Evolutionary conservation across 129 eudicot species (phyloP).

Genomic region (Calendula officinalis): DNA sequence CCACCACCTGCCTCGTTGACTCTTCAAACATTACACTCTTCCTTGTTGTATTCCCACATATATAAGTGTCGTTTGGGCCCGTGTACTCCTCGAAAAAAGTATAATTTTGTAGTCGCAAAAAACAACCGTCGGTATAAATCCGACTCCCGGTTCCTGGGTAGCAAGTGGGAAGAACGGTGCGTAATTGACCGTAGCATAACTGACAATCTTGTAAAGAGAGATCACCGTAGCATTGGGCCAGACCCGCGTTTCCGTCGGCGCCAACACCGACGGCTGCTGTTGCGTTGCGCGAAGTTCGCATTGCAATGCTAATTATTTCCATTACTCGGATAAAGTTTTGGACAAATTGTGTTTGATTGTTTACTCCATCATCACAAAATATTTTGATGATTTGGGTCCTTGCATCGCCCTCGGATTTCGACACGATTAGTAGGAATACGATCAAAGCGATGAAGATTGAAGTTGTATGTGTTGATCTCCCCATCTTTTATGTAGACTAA

Average conservation of each 20-base stretch:
- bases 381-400: conserved; percentile 45
- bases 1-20: conserved; percentile 42
- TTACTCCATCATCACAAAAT: conserved; percentile 30
- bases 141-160: conserved; percentile 60
- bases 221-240: conserved; percentile 79
- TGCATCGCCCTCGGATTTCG: conserved; percentile 47
- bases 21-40: conserved; percentile 36
- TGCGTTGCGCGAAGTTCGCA: conserved; percentile 47
- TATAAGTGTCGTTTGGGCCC: conserved; percentile 41
- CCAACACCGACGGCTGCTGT: conserved; percentile 47
- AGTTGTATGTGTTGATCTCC: neutral
- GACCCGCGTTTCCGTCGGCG: conserved; percentile 37
- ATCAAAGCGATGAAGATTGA: conserved; percentile 16
- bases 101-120: conserved; percentile 60
- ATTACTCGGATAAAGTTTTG: conserved; percentile 52
- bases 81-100: conserved; percentile 49
- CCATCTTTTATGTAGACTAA: neutral
- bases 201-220: conserved; percentile 66
- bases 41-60: conserved; percentile 58
- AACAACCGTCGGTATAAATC: conserved; percentile 73
- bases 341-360: conserved; percentile 43
- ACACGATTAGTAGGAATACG: conserved; percentile 29
- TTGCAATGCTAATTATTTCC: conserved; percentile 52
- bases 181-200: conserved; percentile 62
- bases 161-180: conserved; percentile 66